Base-by-base conservation (phyloP, 2,329 filamentous ascomycete genomes). In the Paracoccidioides lutzii region DNA sequence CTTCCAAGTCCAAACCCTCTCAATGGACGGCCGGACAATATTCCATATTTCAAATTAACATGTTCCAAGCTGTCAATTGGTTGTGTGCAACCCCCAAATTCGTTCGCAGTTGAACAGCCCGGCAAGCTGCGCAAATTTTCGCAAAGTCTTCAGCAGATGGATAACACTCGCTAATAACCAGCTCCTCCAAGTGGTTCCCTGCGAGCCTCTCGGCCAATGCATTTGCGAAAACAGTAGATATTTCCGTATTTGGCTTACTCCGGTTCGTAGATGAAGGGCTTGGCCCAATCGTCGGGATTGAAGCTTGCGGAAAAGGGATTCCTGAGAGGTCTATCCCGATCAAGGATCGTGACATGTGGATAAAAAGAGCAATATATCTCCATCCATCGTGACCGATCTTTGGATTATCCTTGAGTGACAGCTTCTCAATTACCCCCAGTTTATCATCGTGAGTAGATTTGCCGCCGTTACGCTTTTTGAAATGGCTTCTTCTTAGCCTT, bases 331-430 rank as follows among this genome's bases (percentile, higher is more conserved):
- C 93, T 30, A 97, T 80, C 5, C 81, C 85, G 68, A 90, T 90
- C 55, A 98, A 76, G 0, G 90, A 90, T 59, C 83, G 84, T 63
- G 88, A 95, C 75, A 96, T 84, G 71, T 95, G 88, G 53, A 95
- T 78, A 67, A 97, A 98, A 5, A 95, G 75, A 43, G 85, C 86
- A 56, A 97, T 83, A 66, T 97, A 83, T 64, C 85, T 90, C 93
- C 93, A 98, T 14, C 91, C 93, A 60, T 94, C 86, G 0, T 78
- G 76, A 0, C 88, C 87, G 58, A 97, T 84, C 64, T 90, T 91
- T 1, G 77, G 72, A 67, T 97, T 97, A 71, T 94, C 89, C 72
- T 94, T 95, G 44, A 98, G 72, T 1, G 88, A 86, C 5, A 98
- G 73, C 59, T 89, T 87, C 72, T 96, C 90, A 4, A 97, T 81